Base-by-base conservation (phyloP, 768 basidiomycete species). In the Lactarius evosmus region DNA sequence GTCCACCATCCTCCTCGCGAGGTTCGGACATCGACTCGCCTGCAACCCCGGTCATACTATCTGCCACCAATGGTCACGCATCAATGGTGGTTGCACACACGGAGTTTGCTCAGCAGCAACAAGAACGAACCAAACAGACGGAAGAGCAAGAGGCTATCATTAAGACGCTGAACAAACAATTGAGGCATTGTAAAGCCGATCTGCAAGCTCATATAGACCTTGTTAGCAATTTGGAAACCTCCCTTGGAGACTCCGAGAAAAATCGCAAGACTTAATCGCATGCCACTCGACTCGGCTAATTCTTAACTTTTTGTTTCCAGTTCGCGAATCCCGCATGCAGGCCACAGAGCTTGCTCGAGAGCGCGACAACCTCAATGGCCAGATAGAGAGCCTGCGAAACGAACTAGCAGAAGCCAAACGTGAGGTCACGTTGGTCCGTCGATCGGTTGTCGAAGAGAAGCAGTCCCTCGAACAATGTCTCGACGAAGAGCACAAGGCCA, bases 301-400 rank as follows among this genome's bases (percentile, higher is more conserved):
- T 32, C 40, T 11, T 50, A 52, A 17, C 58, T 55, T 29, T 50
- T 56, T 44, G 16, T 58, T 33, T 60, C 36, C 70, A 94, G 91
- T 96, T 60, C 91, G 95, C 65, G 95, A 96, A 76, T 89, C 93
- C 7, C 91, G 94, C 40, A 88, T 93, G 86, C 94, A 95, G 73
- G 91, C 93, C 22, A 93, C 90, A 60, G 94, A 96, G 71, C 77
- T 95, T 41, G 89, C 89, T 11, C 83, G 89, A 56, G 94, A 96
- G 75, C 86, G 94, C 51, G 94, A 95, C 74, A 81, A 82, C 41
- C 78, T 91, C 60, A 87, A 78, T 63, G 70, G 74, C 50, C 87
- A 91, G 74, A 75, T 90, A 61, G 85, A 87, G 36, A 72, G 79
- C 34, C 81, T 95, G 32, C 85, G 88, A 53, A 81, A 74, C 61